phyloP scores from a whole-genome alignment of 1,284 basidiomycete genomes.

The Cryptococcus depauperatus region DNA sequence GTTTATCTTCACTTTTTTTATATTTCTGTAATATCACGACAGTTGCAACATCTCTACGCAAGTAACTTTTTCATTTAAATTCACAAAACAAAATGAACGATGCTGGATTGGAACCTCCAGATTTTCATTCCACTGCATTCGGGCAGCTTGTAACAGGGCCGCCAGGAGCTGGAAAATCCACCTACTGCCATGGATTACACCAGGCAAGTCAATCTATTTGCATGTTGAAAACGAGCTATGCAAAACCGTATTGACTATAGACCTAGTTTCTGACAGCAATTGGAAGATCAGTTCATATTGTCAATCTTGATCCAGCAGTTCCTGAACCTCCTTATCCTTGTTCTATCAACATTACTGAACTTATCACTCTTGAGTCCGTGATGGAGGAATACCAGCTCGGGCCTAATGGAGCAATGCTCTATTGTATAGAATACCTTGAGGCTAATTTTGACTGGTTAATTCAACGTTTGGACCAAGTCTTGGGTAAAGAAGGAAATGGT shows the following conservation, averaged over 20 bases:
- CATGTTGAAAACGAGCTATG: not conserved
- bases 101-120: not conserved
- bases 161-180: conserved; percentile 88
- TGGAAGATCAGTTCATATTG: conserved; percentile 72
- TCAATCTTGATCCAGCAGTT: conserved; percentile 96
- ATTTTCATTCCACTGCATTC: conserved; percentile 30
- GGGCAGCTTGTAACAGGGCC: conserved; percentile 70
- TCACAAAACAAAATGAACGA: not conserved
- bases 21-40: no score
- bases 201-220: conserved; percentile 53
- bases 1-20: no score
- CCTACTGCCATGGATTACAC: conserved; percentile 86
- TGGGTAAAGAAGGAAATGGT: conserved; percentile 34
- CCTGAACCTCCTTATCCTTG: conserved; percentile 82
- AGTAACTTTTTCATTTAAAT: no score
- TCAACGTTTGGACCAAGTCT: conserved; percentile 56
- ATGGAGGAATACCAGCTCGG: conserved; percentile 82
- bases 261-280: conserved; percentile 70
- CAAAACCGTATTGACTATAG: not conserved
- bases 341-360: conserved; percentile 71
- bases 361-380: conserved; percentile 81
- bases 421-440: conserved; percentile 96
- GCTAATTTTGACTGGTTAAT: conserved; percentile 93
- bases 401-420: conserved; percentile 94
- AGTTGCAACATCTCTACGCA: no score